Evolutionary conservation across 306 rosid genomes (phyloP), one percentile per base, ranked within the genome.

Genomic region (Dalbergia cultrata): DNA sequence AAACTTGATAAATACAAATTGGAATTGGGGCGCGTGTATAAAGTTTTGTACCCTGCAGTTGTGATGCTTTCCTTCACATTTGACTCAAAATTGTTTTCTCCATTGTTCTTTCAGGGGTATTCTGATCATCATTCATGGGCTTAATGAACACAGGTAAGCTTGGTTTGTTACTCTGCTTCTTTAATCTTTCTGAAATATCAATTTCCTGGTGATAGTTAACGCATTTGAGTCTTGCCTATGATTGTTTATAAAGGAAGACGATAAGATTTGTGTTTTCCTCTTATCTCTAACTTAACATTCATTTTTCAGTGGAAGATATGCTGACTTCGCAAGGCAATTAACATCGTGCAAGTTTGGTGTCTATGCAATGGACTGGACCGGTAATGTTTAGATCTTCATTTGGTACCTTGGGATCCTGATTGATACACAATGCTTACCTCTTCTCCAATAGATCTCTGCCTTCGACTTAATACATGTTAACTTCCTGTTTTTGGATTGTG

Each of bases 311-410:
- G 99, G 98, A 82, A 92, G 99, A 84, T 96, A 96, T 81, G 93
- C 87, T 12, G 85, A 85, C n/a, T 96, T 96, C 21, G 98, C 99
- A 2, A 82, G 88, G 85, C 93, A 87, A 39, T 86, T 96, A 73
- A 96, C 93, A 57, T 83, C 93, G 3, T 82, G 87, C 90, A 86
- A 92, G 85, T 93, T 96, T 81, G 98, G 98, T 66, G 97, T 93
- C 64, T 93, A 93, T 88, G 97, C 98, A 66, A 96, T 96, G 94
- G 99, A 96, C 83, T 96, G 98, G 99, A 96, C 89, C 87, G 99
- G 99, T 96, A 83, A 52, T 50, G 31, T 13, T 53, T 22, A 12
- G 41, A 74, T 62, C 37, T 35, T 56, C 39, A 33, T 79, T 78
- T 52, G 35, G 18, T 70, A 75, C 21, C 45, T 58, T 52, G 22